Evolutionary conservation across 805 yeast genomes (phyloP).

Genomic region (Candida lessepsii): DNA sequence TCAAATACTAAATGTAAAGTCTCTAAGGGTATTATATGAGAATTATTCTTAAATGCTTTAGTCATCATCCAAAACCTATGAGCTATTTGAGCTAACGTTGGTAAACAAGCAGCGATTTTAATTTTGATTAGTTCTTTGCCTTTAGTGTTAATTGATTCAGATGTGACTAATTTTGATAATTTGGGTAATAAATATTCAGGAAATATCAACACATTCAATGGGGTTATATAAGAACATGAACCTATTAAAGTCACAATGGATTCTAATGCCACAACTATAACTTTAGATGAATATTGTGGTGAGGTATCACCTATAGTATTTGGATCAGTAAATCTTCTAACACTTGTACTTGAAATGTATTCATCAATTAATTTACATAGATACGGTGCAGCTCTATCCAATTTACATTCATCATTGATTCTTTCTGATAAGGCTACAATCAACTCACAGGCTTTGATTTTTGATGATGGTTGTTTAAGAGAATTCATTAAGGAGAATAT

Average conservation of each 20-base stretch:
- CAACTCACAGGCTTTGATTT: slow-evolving; percentile 72
- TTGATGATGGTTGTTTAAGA: slow-evolving; percentile 56
- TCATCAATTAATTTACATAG: slow-evolving; percentile 73
- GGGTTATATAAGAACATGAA: slow-evolving; percentile 63
- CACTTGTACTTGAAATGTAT: slow-evolving; percentile 22
- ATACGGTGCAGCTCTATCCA: slow-evolving; percentile 84
- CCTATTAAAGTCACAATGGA: slow-evolving; percentile 65
- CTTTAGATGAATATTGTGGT: slow-evolving; percentile 44
- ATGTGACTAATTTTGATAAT: slow-evolving; percentile 25
- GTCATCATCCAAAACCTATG: slow-evolving; percentile 63
- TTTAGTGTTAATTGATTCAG: slow-evolving; percentile 20
- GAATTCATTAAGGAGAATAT: slow-evolving; percentile 61
- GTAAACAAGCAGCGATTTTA: slow-evolving; percentile 70
- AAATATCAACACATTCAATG: slow-evolving; percentile 73
- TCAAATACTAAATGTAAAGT: slow-evolving; percentile 58
- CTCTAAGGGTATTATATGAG: slow-evolving; percentile 33
- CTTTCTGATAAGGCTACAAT: slow-evolving; percentile 74
- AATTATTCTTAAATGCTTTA: slow-evolving; percentile 39
- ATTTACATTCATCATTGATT: slow-evolving; percentile 75
- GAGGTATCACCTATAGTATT: background rate
- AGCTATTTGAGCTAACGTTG: slow-evolving; percentile 66
- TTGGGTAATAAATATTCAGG: slow-evolving; percentile 82
- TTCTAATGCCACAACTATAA: slow-evolving; percentile 64
- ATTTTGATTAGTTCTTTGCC: slow-evolving; percentile 48
- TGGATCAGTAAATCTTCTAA: slow-evolving; percentile 4